Percentiles rank a stretch among this genome's conserved stretches.
Evolutionary conservation across 2,329 filamentous ascomycete genomes (phyloP).

Genomic region (Lachnellula occidentalis): DNA sequence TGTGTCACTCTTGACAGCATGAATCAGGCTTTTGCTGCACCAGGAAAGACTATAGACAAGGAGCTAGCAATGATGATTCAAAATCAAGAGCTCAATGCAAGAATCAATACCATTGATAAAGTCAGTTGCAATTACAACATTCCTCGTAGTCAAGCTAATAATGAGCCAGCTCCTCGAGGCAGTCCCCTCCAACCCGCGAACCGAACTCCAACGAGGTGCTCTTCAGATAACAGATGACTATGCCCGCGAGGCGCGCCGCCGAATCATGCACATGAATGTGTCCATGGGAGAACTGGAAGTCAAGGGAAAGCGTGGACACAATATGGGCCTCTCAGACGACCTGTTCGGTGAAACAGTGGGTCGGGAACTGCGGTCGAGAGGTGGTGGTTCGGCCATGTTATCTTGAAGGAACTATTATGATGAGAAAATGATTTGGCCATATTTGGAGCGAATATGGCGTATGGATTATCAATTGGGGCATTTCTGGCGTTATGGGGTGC

Average conservation of each 20-base stretch:
- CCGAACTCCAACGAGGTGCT: slow-evolving; percentile 63
- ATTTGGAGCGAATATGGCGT: too few relatives aligned
- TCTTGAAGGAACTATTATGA: neutral
- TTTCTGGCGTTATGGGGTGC: neutral
- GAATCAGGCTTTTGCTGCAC: slow-evolving; percentile 66
- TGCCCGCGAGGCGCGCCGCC: slow-evolving; percentile 67
- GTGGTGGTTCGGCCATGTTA: neutral
- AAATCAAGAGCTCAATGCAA: slow-evolving; percentile 63
- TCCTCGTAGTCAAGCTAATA: slow-evolving; percentile 9
- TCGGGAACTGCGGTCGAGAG: neutral
- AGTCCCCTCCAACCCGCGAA: slow-evolving; percentile 59
- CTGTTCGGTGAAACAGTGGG: neutral
- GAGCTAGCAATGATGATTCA: slow-evolving; percentile 80
- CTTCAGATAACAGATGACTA: slow-evolving; percentile 65
- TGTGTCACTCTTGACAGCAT: slow-evolving; percentile 77
- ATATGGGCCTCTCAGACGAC: neutral
- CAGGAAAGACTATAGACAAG: slow-evolving; percentile 57
- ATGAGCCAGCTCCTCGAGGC: slow-evolving; percentile 61
- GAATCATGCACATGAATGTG: slow-evolving; percentile 73
- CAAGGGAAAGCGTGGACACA: slow-evolving; percentile 2
- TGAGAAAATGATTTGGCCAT: neutral
- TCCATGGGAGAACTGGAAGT: slow-evolving; percentile 71
- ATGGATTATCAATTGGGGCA: neutral
- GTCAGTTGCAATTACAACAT: slow-evolving; percentile 35
- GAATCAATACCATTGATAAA: slow-evolving; percentile 78